Percentiles rank a stretch among this genome's conserved stretches.
phyloP scores from a whole-genome alignment of 768 basidiomycete species.

The Xerocomellus chrysenteron region DNA sequence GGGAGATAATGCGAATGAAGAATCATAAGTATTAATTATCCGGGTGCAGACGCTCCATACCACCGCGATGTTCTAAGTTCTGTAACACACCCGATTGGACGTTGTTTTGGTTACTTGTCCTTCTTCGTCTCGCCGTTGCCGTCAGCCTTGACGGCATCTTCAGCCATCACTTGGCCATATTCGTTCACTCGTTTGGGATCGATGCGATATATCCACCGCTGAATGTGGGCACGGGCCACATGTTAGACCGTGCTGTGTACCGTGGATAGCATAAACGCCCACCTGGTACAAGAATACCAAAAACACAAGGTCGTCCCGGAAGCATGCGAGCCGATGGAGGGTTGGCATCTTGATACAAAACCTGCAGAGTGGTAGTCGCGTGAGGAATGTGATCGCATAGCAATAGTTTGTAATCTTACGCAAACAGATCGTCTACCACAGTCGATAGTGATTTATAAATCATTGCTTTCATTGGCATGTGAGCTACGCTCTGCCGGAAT shows the following conservation, averaged over 20 bases:
- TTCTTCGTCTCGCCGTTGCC: constrained; percentile 54
- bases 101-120: constrained; percentile 38
- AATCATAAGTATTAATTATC: background rate
- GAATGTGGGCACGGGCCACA: constrained; percentile 15
- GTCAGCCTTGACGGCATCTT: constrained; percentile 44
- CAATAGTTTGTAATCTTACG: constrained; percentile 47
- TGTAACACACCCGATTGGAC: constrained; percentile 7
- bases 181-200: constrained; percentile 96
- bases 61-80: constrained; percentile 13
- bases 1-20: constrained; percentile 16
- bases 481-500: constrained; percentile 75
- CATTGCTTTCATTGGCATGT: constrained; percentile 99
- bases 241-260: constrained; percentile 8
- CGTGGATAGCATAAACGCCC: constrained; percentile 27
- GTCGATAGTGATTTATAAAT: constrained; percentile 91
- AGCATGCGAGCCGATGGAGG: constrained; percentile 87
- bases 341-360: constrained; percentile 98
- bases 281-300: constrained; percentile 92
- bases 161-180: constrained; percentile 81
- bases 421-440: constrained; percentile 90
- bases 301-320: constrained; percentile 90
- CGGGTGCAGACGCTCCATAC: background rate
- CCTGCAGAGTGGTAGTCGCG: constrained; percentile 38
- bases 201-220: constrained; percentile 97
- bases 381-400: constrained; percentile 19